Conservation (phyloP, 2,329 filamentous ascomycete genomes). For the Penicillium frequentans region DNA sequence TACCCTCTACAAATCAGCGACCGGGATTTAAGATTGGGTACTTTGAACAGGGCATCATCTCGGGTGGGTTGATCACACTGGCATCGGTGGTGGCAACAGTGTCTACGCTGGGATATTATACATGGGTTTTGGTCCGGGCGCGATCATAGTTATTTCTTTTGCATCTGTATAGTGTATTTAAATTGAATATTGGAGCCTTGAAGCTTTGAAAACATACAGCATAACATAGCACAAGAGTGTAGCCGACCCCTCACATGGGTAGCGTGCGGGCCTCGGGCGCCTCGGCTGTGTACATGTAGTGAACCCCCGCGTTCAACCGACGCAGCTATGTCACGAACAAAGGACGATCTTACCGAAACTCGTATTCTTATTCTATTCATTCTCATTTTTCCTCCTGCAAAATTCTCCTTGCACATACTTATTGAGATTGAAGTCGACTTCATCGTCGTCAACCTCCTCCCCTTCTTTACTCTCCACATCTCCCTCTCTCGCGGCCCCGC, state of each 20-base stretch:
- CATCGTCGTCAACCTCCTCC: not conserved
- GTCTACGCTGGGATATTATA: slow-evolving; percentile 27
- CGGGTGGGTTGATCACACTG: slow-evolving; percentile 24
- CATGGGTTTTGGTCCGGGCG: slow-evolving; percentile 18
- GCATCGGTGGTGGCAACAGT: slow-evolving; percentile 23
- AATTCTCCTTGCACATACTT: not conserved
- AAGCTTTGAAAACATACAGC: not conserved
- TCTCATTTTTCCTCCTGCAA: not conserved
- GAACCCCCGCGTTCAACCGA: slow-evolving; percentile 25
- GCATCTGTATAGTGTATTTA: not conserved
- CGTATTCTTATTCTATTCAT: slow-evolving; percentile 3
- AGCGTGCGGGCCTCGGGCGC: not conserved
- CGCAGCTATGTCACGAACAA: not conserved
- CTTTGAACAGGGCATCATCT: slow-evolving; percentile 51
- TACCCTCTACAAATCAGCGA: slow-evolving; percentile 29
- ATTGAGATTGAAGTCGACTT: not conserved
- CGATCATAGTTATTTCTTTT: not conserved
- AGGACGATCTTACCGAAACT: slow-evolving; percentile 12
- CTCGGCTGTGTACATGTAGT: not conserved
- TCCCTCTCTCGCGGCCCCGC: slow-evolving; percentile 12
- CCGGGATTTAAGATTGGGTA: slow-evolving; percentile 43
- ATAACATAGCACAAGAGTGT: not conserved
- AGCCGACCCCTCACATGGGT: not conserved
- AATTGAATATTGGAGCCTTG: not conserved
- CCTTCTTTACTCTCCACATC: not conserved